Evolutionary conservation across 306 rosid genomes (phyloP).

Genomic region (Mimosa pudica): DNA sequence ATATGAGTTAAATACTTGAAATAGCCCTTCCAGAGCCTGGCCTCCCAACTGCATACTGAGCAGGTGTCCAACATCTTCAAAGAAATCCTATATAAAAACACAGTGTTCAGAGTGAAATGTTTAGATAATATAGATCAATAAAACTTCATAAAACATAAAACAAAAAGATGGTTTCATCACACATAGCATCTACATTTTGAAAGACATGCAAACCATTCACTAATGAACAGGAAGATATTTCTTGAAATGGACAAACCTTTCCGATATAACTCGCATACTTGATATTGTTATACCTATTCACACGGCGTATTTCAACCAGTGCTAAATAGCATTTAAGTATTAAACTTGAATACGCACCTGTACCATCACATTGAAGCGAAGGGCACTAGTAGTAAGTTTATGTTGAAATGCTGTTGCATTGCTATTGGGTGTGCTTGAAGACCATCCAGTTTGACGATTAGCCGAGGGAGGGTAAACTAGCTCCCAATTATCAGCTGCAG

Average conservation of each 20-base stretch:
- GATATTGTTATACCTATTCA: constrained; percentile 1
- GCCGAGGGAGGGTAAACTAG: constrained; percentile 64
- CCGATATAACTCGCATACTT: constrained; percentile 21
- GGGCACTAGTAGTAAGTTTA: constrained; percentile 93
- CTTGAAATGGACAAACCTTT: not conserved
- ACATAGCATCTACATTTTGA: not conserved
- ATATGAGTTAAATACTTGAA: constrained; percentile 86
- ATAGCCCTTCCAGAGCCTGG: constrained; percentile 90
- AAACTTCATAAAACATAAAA: constrained; percentile 24
- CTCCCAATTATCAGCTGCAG: constrained; percentile 99
- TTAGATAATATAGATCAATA: constrained; percentile 17
- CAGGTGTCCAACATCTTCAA: constrained; percentile 97
- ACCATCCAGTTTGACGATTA: constrained; percentile 70
- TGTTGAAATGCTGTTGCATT: constrained; percentile 69
- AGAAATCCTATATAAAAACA: constrained; percentile 77
- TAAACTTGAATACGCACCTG: constrained; percentile 66
- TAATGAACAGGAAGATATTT: constrained; percentile 22
- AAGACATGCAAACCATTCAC: not conserved
- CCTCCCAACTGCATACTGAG: constrained; percentile 99
- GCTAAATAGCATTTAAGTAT: not conserved
- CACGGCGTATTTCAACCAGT: constrained; percentile 22
- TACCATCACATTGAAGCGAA: constrained; percentile 98
- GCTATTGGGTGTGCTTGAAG: constrained; percentile 50
- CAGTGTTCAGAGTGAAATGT: constrained; percentile 34
- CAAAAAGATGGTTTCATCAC: not conserved